Percentiles rank a stretch among this genome's conserved stretches.
Conservation (phyloP, 176 grass and related monocot genomes). For the Thalia dealbata region DNA sequence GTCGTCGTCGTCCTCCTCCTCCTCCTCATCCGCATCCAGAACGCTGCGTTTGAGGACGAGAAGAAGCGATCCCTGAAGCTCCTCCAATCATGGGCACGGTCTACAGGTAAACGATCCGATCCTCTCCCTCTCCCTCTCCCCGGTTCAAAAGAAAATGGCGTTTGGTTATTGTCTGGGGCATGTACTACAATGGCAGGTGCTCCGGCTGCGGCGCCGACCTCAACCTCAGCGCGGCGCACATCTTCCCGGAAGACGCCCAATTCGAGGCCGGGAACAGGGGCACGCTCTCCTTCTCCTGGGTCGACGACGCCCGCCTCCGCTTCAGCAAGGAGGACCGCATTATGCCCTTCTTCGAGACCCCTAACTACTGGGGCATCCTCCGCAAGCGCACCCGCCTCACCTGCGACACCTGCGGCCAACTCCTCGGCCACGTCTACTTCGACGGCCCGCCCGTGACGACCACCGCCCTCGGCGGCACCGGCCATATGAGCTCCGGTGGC, state of each 20-base stretch:
- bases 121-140: background rate
- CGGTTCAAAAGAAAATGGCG: background rate
- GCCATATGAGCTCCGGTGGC: slow-evolving; percentile 33
- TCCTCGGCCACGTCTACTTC: slow-evolving; percentile 75
- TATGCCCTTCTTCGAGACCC: slow-evolving; percentile 76
- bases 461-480: too few species aligned
- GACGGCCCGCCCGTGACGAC: slow-evolving; percentile 43
- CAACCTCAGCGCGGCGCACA: slow-evolving; percentile 57
- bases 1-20: too few species aligned
- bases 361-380: slow-evolving; percentile 82
- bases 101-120: background rate
- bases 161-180: too few species aligned
- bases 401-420: slow-evolving; percentile 54
- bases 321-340: slow-evolving; percentile 60
- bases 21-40: background rate
- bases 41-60: background rate
- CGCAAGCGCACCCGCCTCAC: slow-evolving; percentile 55
- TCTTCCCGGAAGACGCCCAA: slow-evolving; percentile 49
- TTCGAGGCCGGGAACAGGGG: slow-evolving; percentile 95
- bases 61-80: background rate
- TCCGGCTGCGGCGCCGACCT: slow-evolving; percentile 51
- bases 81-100: background rate
- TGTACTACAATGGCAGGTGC: slow-evolving; percentile 37
- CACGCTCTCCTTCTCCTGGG: slow-evolving; percentile 83
- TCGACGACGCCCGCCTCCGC: slow-evolving; percentile 57